Percentiles rank a stretch among this genome's conserved stretches.
These are phyloP conservation scores for Protomyces macrosporus DNA, from an alignment of 1,139 yeast species.

Conservation along the genomic window DNA sequence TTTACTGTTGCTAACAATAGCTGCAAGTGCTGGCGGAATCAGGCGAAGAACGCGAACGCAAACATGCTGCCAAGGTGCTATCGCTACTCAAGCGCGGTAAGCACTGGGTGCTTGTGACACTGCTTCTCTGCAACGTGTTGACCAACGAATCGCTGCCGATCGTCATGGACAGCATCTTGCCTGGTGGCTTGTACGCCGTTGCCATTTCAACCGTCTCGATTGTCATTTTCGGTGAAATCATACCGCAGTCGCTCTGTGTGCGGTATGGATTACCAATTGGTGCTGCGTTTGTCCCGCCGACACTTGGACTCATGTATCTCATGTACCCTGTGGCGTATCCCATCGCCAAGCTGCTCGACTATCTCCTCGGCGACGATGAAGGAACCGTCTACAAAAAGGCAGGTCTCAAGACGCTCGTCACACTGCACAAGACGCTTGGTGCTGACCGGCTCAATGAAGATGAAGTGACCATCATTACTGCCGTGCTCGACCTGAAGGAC, in stretches of 20 bases:
- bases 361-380: constrained; percentile 86
- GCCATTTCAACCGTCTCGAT: constrained; percentile 86
- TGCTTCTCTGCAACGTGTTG: constrained; percentile 76
- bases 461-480: constrained; percentile 91
- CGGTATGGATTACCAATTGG: constrained; percentile 90
- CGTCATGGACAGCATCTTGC: constrained; percentile 82
- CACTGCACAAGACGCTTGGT: constrained; percentile 90
- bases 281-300: constrained; percentile 85
- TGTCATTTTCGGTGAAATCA: constrained; percentile 92
- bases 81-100: constrained; percentile 72
- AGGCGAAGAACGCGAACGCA: constrained; percentile 55
- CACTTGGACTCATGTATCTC: constrained; percentile 71
- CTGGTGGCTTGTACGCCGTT: constrained; percentile 98
- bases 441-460: constrained; percentile 88
- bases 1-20: constrained; percentile 30
- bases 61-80: constrained; percentile 69
- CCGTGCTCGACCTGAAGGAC: constrained; percentile 89
- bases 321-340: constrained; percentile 95
- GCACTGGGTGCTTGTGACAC: constrained; percentile 95
- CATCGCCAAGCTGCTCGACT: constrained; percentile 72
- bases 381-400: constrained; percentile 91
- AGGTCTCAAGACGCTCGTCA: constrained; percentile 87
- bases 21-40: constrained; percentile 44
- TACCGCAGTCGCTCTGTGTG: constrained; percentile 90
- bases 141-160: constrained; percentile 95